Evolutionary conservation across 2,329 filamentous ascomycete genomes (phyloP).

Genomic region (Neobulgaria alba): DNA sequence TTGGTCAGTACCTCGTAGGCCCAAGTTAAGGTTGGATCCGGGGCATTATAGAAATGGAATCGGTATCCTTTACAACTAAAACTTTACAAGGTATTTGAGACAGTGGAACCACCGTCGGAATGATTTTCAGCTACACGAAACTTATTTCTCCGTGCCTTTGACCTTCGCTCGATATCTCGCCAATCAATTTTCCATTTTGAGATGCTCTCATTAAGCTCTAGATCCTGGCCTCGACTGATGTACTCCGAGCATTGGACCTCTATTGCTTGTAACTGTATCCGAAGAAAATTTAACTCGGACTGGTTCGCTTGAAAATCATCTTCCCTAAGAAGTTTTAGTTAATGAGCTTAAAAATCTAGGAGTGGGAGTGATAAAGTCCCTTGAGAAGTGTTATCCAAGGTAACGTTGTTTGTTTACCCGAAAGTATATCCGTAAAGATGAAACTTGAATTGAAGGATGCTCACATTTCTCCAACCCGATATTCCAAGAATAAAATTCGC

Average conservation of each 20-base stretch:
- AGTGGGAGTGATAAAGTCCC: too few species aligned
- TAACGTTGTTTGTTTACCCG: too few species aligned
- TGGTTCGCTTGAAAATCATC: conserved; percentile 47
- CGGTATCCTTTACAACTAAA: too few species aligned
- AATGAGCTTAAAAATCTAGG: too few species aligned
- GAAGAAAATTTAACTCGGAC: conserved; percentile 51
- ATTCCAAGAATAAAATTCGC: conserved; percentile 51
- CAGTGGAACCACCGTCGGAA: conserved; percentile 1
- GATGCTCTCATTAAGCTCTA: conserved; percentile 50
- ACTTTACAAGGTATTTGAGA: neutral
- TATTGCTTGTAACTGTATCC: conserved; percentile 53
- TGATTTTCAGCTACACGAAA: conserved; percentile 4
- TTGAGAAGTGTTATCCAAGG: too few species aligned
- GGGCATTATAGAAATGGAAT: too few species aligned
- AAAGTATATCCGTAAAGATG: too few species aligned
- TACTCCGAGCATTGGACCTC: conserved; percentile 47
- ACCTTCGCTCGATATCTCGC: conserved; percentile 38
- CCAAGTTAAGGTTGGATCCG: too few species aligned
- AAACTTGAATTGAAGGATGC: conserved; percentile 9
- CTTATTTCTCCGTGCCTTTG: conserved; percentile 21
- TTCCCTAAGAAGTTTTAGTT: conserved; percentile 34
- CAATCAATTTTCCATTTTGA: conserved; percentile 54
- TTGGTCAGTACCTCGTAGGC: too few species aligned
- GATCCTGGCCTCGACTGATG: conserved; percentile 41
- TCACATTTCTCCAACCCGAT: conserved; percentile 49